Conservation (phyloP, 352 stramenopile genomes). For the Pythium brassicae region DNA sequence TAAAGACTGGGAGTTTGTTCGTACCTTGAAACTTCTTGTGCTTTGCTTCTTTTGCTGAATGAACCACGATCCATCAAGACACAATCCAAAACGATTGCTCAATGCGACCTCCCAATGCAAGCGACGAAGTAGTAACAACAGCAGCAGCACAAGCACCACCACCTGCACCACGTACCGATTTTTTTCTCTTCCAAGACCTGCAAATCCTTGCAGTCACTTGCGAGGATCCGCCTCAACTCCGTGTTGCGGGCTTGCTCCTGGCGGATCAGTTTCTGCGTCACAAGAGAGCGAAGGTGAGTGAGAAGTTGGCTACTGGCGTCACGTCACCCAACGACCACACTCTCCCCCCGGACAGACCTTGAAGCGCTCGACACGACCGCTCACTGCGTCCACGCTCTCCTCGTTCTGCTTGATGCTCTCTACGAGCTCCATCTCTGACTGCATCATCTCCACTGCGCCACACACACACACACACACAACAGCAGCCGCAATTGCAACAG, state of each 20-base stretch:
- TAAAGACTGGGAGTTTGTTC: not conserved
- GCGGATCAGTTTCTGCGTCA: constrained; percentile 30
- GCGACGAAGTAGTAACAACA: not conserved
- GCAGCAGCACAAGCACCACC: not conserved
- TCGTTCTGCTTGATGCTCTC: constrained; percentile 68
- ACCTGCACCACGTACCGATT: constrained; percentile 19
- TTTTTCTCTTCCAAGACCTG: constrained; percentile 38
- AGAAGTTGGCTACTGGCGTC: not conserved
- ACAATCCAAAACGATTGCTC: too few relatives aligned
- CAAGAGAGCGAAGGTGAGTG: not conserved
- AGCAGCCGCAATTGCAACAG: too few relatives aligned
- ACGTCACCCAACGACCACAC: not conserved
- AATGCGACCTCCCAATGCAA: not conserved
- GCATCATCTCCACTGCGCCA: constrained; percentile 71
- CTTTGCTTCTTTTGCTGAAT: constrained; percentile 39
- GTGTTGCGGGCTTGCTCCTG: constrained; percentile 39
- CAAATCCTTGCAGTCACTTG: constrained; percentile 25
- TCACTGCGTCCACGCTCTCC: constrained; percentile 36
- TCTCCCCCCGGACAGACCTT: constrained; percentile 27
- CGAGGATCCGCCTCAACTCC: constrained; percentile 22
- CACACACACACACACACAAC: not conserved
- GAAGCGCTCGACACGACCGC: constrained; percentile 40
- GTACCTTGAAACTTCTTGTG: constrained; percentile 36
- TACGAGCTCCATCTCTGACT: constrained; percentile 65
- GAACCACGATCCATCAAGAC: not conserved